A percentile compares a stretch with the other conserved stretches of the same genome.
These are phyloP conservation scores for Calonectria hawksworthii DNA, from an alignment of 2,329 filamentous ascomycete species.

Conservation along the genomic window DNA sequence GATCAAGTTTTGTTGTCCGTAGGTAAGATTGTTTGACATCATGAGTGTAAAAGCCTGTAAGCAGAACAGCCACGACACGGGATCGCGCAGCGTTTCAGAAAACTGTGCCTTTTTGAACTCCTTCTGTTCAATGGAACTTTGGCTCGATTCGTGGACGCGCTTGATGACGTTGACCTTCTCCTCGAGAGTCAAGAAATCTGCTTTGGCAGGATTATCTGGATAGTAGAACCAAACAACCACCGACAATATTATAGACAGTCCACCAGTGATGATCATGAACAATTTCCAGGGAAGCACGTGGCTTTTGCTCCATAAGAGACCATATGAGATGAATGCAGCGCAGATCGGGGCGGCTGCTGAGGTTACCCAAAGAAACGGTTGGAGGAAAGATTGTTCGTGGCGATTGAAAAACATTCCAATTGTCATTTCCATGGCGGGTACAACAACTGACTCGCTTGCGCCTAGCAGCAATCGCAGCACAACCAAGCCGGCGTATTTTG, in stretches of 20 bases:
- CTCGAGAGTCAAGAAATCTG: slow-evolving; percentile 55
- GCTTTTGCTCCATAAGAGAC: slow-evolving; percentile 53
- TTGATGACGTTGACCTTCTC: slow-evolving; percentile 56
- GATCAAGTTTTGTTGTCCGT: slow-evolving; percentile 56
- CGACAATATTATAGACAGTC: slow-evolving; percentile 51
- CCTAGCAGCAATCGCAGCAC: slow-evolving; percentile 54
- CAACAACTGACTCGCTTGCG: slow-evolving; percentile 52
- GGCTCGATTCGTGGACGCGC: slow-evolving; percentile 49
- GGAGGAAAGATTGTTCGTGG: slow-evolving; percentile 50
- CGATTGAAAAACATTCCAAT: slow-evolving; percentile 56
- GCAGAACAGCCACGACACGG: slow-evolving; percentile 49
- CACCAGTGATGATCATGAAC: slow-evolving; percentile 55
- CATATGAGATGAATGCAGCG: slow-evolving; percentile 56
- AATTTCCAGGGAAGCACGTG: slow-evolving; percentile 54
- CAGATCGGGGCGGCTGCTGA: slow-evolving; percentile 53
- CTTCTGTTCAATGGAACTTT: slow-evolving; percentile 55
- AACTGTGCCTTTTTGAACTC: slow-evolving; percentile 51
- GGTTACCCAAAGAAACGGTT: slow-evolving; percentile 51
- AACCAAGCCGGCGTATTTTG: slow-evolving; percentile 52
- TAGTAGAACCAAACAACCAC: slow-evolving; percentile 53
- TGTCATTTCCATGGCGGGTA: slow-evolving; percentile 57
- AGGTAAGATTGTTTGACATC: slow-evolving; percentile 56
- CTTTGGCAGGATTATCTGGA: slow-evolving; percentile 55
- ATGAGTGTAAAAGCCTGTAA: slow-evolving; percentile 51
- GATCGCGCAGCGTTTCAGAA: slow-evolving; percentile 46